A percentile compares a stretch with the other conserved stretches of the same genome.
Conservation (phyloP, 176 grass and related monocot species). For the Urochloa ruziziensis region DNA sequence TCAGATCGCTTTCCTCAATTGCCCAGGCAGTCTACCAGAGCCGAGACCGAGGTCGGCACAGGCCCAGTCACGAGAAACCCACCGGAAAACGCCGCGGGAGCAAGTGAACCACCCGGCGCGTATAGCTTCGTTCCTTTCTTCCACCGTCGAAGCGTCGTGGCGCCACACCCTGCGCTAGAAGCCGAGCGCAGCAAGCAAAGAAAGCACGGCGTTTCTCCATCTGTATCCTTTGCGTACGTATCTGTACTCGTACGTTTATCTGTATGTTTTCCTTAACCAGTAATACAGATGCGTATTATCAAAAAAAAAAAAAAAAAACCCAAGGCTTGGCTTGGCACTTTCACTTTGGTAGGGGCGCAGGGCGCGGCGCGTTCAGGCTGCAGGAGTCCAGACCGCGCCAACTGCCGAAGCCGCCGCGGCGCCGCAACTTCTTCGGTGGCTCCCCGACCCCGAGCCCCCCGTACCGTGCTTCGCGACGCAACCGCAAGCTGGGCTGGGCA, state of each 20-base stretch:
- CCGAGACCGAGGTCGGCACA: neutral
- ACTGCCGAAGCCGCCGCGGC: neutral
- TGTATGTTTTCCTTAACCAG: no score
- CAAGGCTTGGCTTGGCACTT: no score
- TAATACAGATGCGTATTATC: no score
- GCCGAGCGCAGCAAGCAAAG: neutral
- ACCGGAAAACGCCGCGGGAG: neutral
- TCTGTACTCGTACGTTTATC: no score
- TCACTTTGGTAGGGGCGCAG: no score
- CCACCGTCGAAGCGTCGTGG: neutral
- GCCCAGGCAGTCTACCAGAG: neutral
- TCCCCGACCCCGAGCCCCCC: no score
- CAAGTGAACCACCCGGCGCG: neutral
- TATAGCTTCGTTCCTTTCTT: neutral
- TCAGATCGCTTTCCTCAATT: neutral
- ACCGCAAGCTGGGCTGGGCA: neutral
- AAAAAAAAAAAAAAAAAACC: no score
- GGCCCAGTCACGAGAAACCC: neutral
- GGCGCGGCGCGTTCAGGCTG: no score
- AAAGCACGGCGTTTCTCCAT: no score
- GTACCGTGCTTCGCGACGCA: neutral
- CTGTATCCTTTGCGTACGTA: no score
- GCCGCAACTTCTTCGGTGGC: neutral
- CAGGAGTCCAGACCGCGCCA: neutral
- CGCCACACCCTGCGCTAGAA: neutral